A percentile compares a stretch with the other conserved stretches of the same genome.
These are phyloP conservation scores for Marasmius oreades DNA, from an alignment of 1,284 basidiomycete species.

Conservation along the genomic window DNA sequence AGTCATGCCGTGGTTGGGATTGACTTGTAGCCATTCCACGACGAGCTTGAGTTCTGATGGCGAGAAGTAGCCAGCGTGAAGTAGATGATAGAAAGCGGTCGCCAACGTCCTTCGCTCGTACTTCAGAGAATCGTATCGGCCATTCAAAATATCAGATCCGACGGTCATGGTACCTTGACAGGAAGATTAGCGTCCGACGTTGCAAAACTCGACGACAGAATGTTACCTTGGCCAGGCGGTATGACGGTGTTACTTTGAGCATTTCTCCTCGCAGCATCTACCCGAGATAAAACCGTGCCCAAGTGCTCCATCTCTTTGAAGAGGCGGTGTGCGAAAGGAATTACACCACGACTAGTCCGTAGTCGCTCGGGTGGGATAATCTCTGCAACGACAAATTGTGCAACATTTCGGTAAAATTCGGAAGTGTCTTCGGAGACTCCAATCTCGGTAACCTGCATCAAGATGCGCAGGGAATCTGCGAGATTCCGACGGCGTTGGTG, in stretches of 20 bases:
- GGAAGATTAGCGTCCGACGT: background rate
- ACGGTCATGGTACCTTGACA: constrained; percentile 37
- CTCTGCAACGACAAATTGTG: constrained; percentile 50
- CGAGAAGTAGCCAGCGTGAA: constrained; percentile 59
- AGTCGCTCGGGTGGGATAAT: constrained; percentile 36
- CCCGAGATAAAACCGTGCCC: constrained; percentile 47
- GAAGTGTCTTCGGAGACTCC: constrained; percentile 38
- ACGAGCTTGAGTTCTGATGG: constrained; percentile 56
- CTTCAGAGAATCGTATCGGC: constrained; percentile 66
- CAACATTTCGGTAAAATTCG: constrained; percentile 44
- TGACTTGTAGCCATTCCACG: constrained; percentile 63
- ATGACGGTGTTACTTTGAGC: constrained; percentile 57
- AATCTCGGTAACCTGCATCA: constrained; percentile 39
- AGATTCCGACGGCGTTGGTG: constrained; percentile 66
- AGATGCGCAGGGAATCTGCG: constrained; percentile 55
- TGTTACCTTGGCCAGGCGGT: constrained; percentile 49
- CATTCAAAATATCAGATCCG: constrained; percentile 61
- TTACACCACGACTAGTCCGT: constrained; percentile 27
- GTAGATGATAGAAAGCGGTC: constrained; percentile 57
- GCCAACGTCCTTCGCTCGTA: constrained; percentile 70
- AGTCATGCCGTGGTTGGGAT: constrained; percentile 62
- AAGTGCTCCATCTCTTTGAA: constrained; percentile 62
- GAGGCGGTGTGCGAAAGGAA: constrained; percentile 49
- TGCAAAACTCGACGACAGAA: constrained; percentile 10
- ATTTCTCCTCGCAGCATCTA: constrained; percentile 54